Evolutionary conservation across 108 stramenopile genomes (phyloP).

Genomic region (Fistulifera solaris): DNA sequence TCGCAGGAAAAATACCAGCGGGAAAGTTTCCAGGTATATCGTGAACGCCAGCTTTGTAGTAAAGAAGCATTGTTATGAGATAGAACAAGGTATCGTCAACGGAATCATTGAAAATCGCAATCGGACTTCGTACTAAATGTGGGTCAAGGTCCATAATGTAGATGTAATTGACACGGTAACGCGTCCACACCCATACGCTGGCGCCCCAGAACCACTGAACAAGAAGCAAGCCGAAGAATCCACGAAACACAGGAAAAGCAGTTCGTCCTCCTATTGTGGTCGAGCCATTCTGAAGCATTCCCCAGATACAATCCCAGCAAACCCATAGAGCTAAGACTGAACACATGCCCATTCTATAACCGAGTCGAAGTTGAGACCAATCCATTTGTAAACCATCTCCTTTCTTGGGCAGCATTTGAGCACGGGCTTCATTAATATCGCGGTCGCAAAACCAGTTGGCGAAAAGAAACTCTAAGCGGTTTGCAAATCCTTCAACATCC

Average conservation of each 20-base stretch:
- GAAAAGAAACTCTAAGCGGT: constrained; percentile 46
- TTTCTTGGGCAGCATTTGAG: constrained; percentile 81
- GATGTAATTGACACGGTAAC: constrained; percentile 84
- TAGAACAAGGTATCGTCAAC: constrained; percentile 80
- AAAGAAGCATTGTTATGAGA: constrained; percentile 54
- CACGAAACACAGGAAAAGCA: constrained; percentile 88
- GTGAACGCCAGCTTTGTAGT: constrained; percentile 64
- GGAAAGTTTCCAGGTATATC: constrained; percentile 69
- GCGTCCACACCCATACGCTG: constrained; percentile 76
- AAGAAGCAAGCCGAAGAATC: constrained; percentile 76
- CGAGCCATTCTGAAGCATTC: constrained; percentile 41
- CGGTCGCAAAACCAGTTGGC: constrained; percentile 86
- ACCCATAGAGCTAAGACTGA: constrained; percentile 84
- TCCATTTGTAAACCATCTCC: constrained; percentile 88
- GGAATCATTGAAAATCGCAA: constrained; percentile 74
- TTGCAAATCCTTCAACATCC: constrained; percentile 36
- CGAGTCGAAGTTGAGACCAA: constrained; percentile 73
- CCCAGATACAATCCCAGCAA: constrained; percentile 90
- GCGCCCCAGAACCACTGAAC: constrained; percentile 93
- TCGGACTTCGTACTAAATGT: constrained; percentile 52
- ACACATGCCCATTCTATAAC: constrained; percentile 87
- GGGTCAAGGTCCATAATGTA: constrained; percentile 86
- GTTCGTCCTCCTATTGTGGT: constrained; percentile 71
- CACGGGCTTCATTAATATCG: constrained; percentile 71
- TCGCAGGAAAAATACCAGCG: constrained; percentile 66